Conservation (phyloP, 2,329 filamentous ascomycete genomes). For the Aspergillus sclerotialis region DNA sequence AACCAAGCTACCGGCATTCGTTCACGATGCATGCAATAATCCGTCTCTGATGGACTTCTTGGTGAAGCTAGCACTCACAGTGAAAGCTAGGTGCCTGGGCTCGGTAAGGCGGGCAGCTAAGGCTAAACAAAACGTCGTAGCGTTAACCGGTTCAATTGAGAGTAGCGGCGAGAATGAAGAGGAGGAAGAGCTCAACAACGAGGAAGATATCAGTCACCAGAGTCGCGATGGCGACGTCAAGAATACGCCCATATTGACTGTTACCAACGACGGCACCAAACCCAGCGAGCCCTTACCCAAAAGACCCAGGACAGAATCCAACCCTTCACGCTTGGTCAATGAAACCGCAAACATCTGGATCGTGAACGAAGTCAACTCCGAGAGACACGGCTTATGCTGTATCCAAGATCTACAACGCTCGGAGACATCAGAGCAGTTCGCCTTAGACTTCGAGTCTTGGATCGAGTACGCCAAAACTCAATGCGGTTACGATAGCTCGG, state of each 20-base stretch:
- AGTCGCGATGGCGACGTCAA: no score
- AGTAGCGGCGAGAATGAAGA: not conserved
- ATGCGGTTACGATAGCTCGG: constrained; percentile 3
- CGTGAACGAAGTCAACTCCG: constrained; percentile 2
- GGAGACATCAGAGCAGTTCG: not conserved
- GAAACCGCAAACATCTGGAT: constrained; percentile 3
- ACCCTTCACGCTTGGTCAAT: no score
- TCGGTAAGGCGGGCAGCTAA: not conserved
- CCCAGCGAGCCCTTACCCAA: no score
- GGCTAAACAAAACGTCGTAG: not conserved
- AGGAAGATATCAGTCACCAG: no score
- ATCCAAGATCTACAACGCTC: constrained; percentile 1
- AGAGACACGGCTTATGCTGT: constrained; percentile 1
- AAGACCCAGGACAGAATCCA: no score
- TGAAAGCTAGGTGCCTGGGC: not conserved
- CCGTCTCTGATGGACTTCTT: constrained; percentile 1
- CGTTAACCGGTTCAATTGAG: not conserved
- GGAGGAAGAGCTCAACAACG: not conserved
- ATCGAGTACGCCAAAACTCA: constrained; percentile 1
- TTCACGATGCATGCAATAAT: constrained; percentile 1
- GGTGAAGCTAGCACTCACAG: constrained; percentile 2
- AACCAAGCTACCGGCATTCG: not conserved
- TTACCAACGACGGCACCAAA: no score
- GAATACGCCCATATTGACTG: no score
- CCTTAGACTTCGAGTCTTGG: constrained; percentile 3